Conservation (phyloP, 2,329 filamentous ascomycete genomes). For the Verticillium klebahnii region DNA sequence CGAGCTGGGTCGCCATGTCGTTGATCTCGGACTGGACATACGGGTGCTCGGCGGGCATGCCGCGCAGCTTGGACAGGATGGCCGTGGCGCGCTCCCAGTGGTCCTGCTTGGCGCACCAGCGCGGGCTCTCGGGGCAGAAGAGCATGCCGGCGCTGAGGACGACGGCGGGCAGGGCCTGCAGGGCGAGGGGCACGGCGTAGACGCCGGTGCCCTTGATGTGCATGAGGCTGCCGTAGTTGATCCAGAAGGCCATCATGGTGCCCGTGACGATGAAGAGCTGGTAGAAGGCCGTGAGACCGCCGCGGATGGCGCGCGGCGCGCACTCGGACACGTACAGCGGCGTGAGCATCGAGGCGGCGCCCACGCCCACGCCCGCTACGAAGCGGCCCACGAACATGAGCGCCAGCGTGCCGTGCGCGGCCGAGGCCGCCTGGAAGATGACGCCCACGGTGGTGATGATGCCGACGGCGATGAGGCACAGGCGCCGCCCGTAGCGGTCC, state of each 20-base stretch:
- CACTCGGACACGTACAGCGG: conserved; percentile 44
- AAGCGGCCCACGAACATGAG: conserved; percentile 64
- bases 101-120: conserved; percentile 64
- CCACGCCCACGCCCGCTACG: conserved; percentile 42
- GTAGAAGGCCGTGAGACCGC: conserved; percentile 45
- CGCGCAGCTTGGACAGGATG: conserved; percentile 48
- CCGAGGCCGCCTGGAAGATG: conserved; percentile 52
- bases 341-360: conserved; percentile 41
- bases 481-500: conserved; percentile 51
- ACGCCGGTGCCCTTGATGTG: conserved; percentile 41
- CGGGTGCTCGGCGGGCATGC: conserved; percentile 30
- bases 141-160: conserved; percentile 54
- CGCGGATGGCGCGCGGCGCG: conserved; percentile 44
- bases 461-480: conserved; percentile 51
- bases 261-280: conserved; percentile 44
- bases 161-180: conserved; percentile 59
- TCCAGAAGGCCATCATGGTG: conserved; percentile 42
- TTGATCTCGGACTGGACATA: conserved; percentile 30
- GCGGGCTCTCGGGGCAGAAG: conserved; percentile 56
- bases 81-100: conserved; percentile 59
- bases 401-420: conserved; percentile 44
- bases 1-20: conserved; percentile 54
- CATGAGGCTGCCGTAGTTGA: conserved; percentile 49
- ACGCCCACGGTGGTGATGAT: conserved; percentile 56
- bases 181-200: conserved; percentile 58